phyloP scores from a whole-genome alignment of 1,284 basidiomycete genomes.

The Ustilago cynodontis region DNA sequence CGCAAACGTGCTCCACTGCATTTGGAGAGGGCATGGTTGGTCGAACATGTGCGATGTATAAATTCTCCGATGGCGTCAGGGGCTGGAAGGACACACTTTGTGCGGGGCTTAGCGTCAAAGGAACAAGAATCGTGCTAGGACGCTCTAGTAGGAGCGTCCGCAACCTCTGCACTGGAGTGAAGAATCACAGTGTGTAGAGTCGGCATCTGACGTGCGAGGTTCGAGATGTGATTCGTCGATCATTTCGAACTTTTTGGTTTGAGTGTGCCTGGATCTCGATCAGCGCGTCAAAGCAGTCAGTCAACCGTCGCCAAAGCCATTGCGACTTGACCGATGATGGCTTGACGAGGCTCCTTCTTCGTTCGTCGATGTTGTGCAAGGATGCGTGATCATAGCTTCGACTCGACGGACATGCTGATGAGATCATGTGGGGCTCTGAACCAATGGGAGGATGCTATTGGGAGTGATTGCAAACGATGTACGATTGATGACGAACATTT shows the following conservation, averaged over 20 bases:
- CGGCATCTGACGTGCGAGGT: slow-evolving; percentile 21
- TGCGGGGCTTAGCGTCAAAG: slow-evolving; percentile 1
- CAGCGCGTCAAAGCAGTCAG: not conserved
- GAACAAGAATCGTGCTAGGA: slow-evolving; percentile 27
- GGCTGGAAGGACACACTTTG: not conserved
- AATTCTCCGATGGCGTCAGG: slow-evolving; percentile 13
- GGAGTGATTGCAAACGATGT: too few species aligned
- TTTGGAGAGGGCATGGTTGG: not conserved
- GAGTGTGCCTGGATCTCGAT: slow-evolving; percentile 7
- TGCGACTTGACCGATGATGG: too few species aligned
- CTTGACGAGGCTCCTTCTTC: not conserved
- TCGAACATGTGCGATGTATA: not conserved
- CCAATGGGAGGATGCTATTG: too few species aligned
- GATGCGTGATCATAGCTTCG: not conserved
- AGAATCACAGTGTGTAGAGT: not conserved
- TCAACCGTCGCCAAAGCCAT: not conserved
- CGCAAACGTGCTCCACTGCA: too few species aligned
- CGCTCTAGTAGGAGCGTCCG: slow-evolving; percentile 30
- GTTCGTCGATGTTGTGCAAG: not conserved
- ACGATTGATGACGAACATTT: not conserved
- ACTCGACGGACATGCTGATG: not conserved
- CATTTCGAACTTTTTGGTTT: slow-evolving; percentile 31
- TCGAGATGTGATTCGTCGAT: slow-evolving; percentile 42
- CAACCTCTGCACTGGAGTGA: slow-evolving; percentile 22
- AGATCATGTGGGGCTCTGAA: not conserved